phyloP scores from a whole-genome alignment of 1,139 yeast genomes.

The Wickerhamomyces sp. region DNA sequence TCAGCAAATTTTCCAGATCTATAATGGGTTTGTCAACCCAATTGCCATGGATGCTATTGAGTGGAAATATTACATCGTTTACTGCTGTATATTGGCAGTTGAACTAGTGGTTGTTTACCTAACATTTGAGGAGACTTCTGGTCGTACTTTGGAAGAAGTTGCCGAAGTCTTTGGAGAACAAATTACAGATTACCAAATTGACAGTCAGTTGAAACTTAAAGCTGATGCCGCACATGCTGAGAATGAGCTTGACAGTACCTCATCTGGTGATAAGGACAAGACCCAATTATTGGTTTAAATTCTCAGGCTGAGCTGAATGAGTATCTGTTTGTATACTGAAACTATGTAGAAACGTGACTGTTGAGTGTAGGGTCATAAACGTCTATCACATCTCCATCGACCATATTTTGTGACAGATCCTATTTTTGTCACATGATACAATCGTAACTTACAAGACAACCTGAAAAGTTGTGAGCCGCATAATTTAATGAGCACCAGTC shows the following conservation, averaged over 20 bases:
- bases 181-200: conserved; percentile 6
- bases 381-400: no score
- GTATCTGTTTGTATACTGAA: no score
- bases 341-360: no score
- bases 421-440: no score
- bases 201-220: conserved; percentile 2
- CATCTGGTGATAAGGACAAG: no score
- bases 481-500: no score
- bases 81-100: conserved; percentile 35
- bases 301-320: no score
- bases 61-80: conserved; percentile 61
- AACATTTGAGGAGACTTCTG: conserved; percentile 46
- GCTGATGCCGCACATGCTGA: conserved; percentile 5
- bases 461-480: no score
- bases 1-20: conserved; percentile 28
- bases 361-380: no score
- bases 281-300: conserved; percentile 1
- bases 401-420: no score
- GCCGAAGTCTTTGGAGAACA: conserved; percentile 28
- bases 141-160: conserved; percentile 50
- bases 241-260: no score
- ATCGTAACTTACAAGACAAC: no score
- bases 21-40: conserved; percentile 51
- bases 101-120: conserved; percentile 37
- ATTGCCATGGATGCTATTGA: conserved; percentile 55